Conservation (phyloP, 257 asterid species). For the Sherardia arvensis region DNA sequence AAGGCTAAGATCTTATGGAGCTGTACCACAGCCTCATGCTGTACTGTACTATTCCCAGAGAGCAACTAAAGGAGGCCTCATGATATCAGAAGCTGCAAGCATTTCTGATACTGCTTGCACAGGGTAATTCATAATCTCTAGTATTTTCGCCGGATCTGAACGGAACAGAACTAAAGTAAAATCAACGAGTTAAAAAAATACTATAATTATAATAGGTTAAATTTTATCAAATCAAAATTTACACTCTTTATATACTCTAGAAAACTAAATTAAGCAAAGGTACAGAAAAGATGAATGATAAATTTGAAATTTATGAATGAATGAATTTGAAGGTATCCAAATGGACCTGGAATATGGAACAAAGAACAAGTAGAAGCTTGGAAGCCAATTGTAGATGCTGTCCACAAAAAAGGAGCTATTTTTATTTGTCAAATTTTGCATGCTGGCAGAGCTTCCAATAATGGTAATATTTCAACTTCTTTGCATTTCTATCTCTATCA, state of each 20-base stretch:
- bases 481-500: too few relatives aligned
- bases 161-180: neutral
- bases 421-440: slow-evolving; percentile 17
- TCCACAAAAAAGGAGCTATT: slow-evolving; percentile 10
- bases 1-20: slow-evolving; percentile 16
- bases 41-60: slow-evolving; percentile 56
- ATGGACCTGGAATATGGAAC: neutral
- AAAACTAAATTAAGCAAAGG: too few relatives aligned
- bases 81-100: slow-evolving; percentile 45
- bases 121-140: slow-evolving; percentile 26
- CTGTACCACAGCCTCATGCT: slow-evolving; percentile 69
- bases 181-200: too few relatives aligned
- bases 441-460: slow-evolving; percentile 8
- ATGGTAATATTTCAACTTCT: neutral
- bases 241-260: too few relatives aligned
- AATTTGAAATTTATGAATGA: neutral
- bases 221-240: too few relatives aligned
- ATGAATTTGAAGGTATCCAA: neutral
- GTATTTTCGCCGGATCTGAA: neutral
- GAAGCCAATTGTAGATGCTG: slow-evolving; percentile 8
- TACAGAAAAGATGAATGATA: too few relatives aligned
- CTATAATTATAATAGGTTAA: too few relatives aligned
- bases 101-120: slow-evolving; percentile 42
- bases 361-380: neutral
- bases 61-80: slow-evolving; percentile 41